These are phyloP conservation scores for Ilex aquifolium DNA, from an alignment of 257 asterid species.

Conservation along the genomic window DNA sequence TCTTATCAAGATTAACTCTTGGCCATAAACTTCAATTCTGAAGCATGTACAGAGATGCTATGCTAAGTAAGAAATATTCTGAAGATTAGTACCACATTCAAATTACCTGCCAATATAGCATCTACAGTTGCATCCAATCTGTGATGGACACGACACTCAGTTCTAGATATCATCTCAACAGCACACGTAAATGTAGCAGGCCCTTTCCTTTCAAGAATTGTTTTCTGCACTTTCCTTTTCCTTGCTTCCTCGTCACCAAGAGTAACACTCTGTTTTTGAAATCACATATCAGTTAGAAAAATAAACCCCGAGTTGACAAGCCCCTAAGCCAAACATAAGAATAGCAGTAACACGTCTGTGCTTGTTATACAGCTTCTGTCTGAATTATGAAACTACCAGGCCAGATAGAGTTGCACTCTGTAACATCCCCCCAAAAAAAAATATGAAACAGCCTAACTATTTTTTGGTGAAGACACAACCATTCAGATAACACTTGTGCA, in stretches of 20 bases:
- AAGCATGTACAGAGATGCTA: not conserved
- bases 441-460: no score
- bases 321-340: not conserved
- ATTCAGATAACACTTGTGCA: not conserved
- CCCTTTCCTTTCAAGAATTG: slow-evolving; percentile 97
- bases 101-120: slow-evolving; percentile 78
- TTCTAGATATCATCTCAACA: slow-evolving; percentile 85
- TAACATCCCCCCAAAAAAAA: no score
- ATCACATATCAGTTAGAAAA: slow-evolving; percentile 6
- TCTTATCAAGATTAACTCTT: slow-evolving; percentile 20
- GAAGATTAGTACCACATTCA: not conserved
- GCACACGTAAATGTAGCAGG: slow-evolving; percentile 94
- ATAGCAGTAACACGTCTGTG: not conserved
- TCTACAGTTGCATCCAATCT: slow-evolving; percentile 88
- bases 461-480: no score
- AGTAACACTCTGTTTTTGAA: slow-evolving; percentile 73
- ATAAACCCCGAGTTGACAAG: not conserved
- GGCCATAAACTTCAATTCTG: not conserved
- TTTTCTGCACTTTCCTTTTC: slow-evolving; percentile 96
- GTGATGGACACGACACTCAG: slow-evolving; percentile 87
- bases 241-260: slow-evolving; percentile 98
- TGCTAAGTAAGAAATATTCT: no score
- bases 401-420: not conserved
- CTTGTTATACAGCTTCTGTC: not conserved
- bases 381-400: not conserved